A percentile compares a stretch with the other conserved stretches of the same genome.
phyloP scores from a whole-genome alignment of 352 stramenopile species.

The Globisporangium uncinulatum region DNA sequence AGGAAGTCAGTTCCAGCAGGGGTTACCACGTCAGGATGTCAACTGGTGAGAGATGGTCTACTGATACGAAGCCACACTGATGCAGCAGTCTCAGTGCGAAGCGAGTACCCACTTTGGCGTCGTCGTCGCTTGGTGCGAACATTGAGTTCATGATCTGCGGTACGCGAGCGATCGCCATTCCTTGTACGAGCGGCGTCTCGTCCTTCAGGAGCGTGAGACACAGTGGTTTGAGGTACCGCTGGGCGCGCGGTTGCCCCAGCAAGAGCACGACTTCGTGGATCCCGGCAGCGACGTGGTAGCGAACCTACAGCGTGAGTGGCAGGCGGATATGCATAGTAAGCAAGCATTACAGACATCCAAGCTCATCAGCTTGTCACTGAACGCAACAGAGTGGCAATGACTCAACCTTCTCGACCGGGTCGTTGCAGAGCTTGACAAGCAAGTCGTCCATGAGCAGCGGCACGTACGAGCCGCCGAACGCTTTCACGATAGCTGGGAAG shows the following conservation, averaged over 20 bases:
- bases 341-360: too few species aligned
- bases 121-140: conserved; percentile 48
- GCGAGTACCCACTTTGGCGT: conserved; percentile 48
- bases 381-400: too few species aligned
- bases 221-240: conserved; percentile 59
- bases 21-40: too few species aligned
- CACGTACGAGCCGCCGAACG: conserved; percentile 48
- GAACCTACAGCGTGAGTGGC: conserved; percentile 27
- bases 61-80: too few species aligned
- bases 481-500: conserved; percentile 72
- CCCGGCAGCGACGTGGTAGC: conserved; percentile 55
- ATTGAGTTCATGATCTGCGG: conserved; percentile 46
- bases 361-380: too few species aligned
- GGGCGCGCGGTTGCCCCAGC: conserved; percentile 48
- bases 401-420: conserved; percentile 40
- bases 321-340: neutral
- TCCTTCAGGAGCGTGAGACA: conserved; percentile 59
- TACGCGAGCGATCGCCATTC: conserved; percentile 46
- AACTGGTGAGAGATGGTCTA: too few species aligned
- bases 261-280: conserved; percentile 70
- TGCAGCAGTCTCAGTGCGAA: neutral
- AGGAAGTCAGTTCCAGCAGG: neutral
- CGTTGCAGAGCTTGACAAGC: conserved; percentile 48
- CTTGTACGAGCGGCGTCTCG: conserved; percentile 52
- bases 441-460: conserved; percentile 71